A percentile compares a stretch with the other conserved stretches of the same genome.
Conservation (phyloP, 345 rosid genomes). For the Leavenworthia alabamica region DNA sequence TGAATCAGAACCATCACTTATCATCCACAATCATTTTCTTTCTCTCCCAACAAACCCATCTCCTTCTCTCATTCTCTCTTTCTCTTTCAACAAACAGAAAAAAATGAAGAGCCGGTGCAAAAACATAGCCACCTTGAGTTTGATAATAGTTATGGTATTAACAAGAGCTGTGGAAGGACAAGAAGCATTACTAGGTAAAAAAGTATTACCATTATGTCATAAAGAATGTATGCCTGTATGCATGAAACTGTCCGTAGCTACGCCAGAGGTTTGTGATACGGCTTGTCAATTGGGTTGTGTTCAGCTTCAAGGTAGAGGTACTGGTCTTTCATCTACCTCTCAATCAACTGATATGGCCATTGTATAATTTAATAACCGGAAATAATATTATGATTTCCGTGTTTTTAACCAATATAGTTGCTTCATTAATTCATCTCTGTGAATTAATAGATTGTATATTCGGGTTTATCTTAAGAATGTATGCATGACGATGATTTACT, state of each 20-base stretch:
- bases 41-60: not conserved
- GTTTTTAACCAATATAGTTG: too few species aligned
- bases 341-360: slow-evolving; percentile 20
- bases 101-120: slow-evolving; percentile 11
- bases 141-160: slow-evolving; percentile 22
- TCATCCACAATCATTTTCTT: too few species aligned
- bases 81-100: not conserved
- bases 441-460: too few species aligned
- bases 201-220: slow-evolving; percentile 25
- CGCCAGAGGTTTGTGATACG: not conserved
- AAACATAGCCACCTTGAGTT: slow-evolving; percentile 11
- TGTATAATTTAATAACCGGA: too few species aligned
- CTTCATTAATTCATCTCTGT: too few species aligned
- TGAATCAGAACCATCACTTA: too few species aligned
- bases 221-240: slow-evolving; percentile 30
- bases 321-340: slow-evolving; percentile 19
- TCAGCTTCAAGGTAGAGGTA: slow-evolving; percentile 34
- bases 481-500: too few species aligned
- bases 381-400: too few species aligned
- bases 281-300: slow-evolving; percentile 21
- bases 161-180: slow-evolving; percentile 17
- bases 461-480: too few species aligned
- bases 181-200: slow-evolving; percentile 29
- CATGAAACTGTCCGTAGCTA: slow-evolving; percentile 21
- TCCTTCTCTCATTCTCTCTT: not conserved